Evolutionary conservation across 2,329 filamentous ascomycete genomes (phyloP).

Genomic region (Chaetomiaceae sp.): DNA sequence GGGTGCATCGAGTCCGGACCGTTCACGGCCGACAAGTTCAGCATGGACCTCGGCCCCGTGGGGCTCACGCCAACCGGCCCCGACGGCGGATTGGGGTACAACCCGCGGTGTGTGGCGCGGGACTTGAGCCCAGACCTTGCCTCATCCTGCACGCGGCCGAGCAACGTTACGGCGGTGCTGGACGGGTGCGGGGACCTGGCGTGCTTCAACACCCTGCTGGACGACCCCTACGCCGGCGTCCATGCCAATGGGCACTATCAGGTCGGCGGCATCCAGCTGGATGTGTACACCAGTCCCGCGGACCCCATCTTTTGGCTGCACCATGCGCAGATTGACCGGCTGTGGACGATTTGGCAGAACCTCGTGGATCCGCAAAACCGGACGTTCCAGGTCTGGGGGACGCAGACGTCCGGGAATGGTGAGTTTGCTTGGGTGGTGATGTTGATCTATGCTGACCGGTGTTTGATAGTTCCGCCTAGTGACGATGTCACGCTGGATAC

Average conservation of each 20-base stretch:
- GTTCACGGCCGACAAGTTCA: slow-evolving; percentile 10
- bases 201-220: slow-evolving; percentile 7
- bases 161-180: slow-evolving; percentile 9
- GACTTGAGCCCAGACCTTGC: slow-evolving; percentile 17
- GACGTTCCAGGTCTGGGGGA: slow-evolving; percentile 16
- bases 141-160: slow-evolving; percentile 10
- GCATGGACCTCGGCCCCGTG: slow-evolving; percentile 18
- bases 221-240: slow-evolving; percentile 5
- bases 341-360: slow-evolving; percentile 23
- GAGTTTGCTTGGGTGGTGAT: not conserved
- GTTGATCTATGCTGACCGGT: not conserved
- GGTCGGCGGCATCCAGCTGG: slow-evolving; percentile 15
- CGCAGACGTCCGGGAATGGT: slow-evolving; percentile 18
- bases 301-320: slow-evolving; percentile 24
- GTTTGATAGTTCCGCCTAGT: slow-evolving; percentile 17
- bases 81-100: slow-evolving; percentile 18
- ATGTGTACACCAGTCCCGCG: slow-evolving; percentile 17
- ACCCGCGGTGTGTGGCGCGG: slow-evolving; percentile 21
- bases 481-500: slow-evolving; percentile 18
- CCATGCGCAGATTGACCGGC: slow-evolving; percentile 20
- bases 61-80: slow-evolving; percentile 10
- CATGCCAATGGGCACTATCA: slow-evolving; percentile 19
- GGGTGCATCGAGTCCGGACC: slow-evolving; percentile 19
- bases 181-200: slow-evolving; percentile 11
- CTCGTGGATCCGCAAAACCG: slow-evolving; percentile 5